These are phyloP conservation scores for Entomortierella beljakovae DNA, from an alignment of 192 early-diverging fungal genomes.

Conservation along the genomic window DNA sequence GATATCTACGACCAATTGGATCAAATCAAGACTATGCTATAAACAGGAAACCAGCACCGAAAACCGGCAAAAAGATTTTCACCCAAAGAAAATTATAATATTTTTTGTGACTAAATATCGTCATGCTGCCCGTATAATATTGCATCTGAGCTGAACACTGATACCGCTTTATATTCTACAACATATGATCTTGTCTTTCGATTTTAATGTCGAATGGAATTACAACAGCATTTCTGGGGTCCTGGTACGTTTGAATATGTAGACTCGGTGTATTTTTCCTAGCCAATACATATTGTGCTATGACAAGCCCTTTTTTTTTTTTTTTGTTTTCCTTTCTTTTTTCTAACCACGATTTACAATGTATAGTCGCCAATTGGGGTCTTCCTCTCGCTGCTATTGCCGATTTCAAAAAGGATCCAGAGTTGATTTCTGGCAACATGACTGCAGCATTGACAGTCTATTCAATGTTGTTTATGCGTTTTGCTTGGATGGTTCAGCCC, in stretches of 20 bases:
- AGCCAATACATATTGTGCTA: neutral
- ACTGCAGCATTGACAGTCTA: slow-evolving; percentile 89
- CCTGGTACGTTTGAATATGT: slow-evolving; percentile 50
- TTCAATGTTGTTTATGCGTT: slow-evolving; percentile 94
- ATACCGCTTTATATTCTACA: neutral
- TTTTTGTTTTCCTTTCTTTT: neutral
- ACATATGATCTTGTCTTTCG: neutral
- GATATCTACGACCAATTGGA: too few species aligned
- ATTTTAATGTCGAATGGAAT: neutral
- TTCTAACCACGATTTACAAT: neutral
- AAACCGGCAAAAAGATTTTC: too few species aligned
- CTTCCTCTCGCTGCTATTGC: slow-evolving; percentile 95
- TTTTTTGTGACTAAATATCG: too few species aligned
- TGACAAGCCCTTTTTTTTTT: neutral
- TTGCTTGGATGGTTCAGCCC: slow-evolving; percentile 93
- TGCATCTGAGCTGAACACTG: neutral
- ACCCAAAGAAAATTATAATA: too few species aligned
- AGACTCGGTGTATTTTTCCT: neutral
- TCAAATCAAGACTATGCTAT: too few species aligned
- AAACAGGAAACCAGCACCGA: too few species aligned
- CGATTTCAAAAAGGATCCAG: slow-evolving; percentile 90
- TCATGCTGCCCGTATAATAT: too few species aligned
- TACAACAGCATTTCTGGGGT: slow-evolving; percentile 68
- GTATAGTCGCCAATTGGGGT: slow-evolving; percentile 88
- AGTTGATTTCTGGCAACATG: slow-evolving; percentile 95